Evolutionary conservation across 768 basidiomycete species (phyloP).

Genomic region (Cyclocybe cylindracea): DNA sequence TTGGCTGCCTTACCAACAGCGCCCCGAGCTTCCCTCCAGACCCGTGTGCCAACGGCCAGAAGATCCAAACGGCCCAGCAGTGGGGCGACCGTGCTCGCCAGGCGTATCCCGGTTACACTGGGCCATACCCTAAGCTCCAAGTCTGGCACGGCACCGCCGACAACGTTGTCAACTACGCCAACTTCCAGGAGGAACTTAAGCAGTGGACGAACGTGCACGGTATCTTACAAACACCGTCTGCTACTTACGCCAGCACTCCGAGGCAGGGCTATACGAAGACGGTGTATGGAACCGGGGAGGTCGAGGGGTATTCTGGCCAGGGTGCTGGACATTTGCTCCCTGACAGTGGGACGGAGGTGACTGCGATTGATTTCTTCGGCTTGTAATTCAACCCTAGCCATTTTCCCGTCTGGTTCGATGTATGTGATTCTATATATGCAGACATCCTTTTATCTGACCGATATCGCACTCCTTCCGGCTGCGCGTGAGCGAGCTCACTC

Average conservation of each 20-base stretch:
- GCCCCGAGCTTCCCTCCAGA: slow-evolving; percentile 45
- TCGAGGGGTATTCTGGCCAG: no score
- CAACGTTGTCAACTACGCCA: slow-evolving; percentile 48
- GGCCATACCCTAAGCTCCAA: slow-evolving; percentile 50
- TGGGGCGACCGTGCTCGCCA: slow-evolving; percentile 46
- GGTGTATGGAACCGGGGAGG: slow-evolving; percentile 39
- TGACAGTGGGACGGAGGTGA: no score
- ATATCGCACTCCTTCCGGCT: no score
- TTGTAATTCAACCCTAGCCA: no score
- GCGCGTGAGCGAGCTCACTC: no score
- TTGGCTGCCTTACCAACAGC: slow-evolving; percentile 46
- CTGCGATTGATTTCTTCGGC: no score
- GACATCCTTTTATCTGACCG: no score
- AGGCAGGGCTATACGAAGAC: slow-evolving; percentile 45
- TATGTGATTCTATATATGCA: no score
- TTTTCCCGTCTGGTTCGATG: no score
- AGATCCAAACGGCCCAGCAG: slow-evolving; percentile 44
- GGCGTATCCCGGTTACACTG: slow-evolving; percentile 57
- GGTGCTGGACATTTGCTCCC: no score
- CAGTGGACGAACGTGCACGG: slow-evolving; percentile 61
- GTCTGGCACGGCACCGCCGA: slow-evolving; percentile 63
- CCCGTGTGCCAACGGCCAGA: slow-evolving; percentile 44
- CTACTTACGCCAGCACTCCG: slow-evolving; percentile 41
- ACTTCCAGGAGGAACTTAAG: slow-evolving; percentile 55
- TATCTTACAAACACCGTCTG: slow-evolving; percentile 38